Conservation (phyloP, 2,329 filamentous ascomycete species). For the Chalara sp. region DNA sequence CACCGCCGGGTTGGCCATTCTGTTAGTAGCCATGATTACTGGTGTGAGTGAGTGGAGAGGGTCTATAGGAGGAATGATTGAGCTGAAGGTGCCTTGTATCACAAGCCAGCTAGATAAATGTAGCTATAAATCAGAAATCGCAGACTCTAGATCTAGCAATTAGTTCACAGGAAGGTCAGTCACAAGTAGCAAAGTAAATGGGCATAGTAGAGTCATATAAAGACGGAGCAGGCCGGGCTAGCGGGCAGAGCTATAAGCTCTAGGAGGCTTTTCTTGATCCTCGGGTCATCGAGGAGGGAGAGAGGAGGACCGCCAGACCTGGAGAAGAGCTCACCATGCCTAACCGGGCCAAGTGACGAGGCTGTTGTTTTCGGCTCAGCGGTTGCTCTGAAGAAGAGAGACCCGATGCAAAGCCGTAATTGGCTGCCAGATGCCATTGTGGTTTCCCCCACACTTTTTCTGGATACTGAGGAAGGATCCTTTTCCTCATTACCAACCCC, state of each 20-base stretch:
- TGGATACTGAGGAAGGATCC: too few species aligned
- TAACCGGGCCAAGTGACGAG: background rate
- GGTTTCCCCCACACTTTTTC: too few species aligned
- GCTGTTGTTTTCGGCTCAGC: background rate
- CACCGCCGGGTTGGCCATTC: conserved; percentile 52
- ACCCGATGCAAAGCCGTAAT: too few species aligned
- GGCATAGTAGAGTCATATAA: background rate
- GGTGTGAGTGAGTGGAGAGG: conserved; percentile 9
- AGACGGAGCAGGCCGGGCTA: background rate
- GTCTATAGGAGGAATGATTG: background rate
- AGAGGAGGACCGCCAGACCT: background rate
- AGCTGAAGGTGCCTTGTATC: background rate
- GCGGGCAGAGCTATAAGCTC: background rate
- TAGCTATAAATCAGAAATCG: background rate
- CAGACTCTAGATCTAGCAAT: background rate
- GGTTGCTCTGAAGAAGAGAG: background rate
- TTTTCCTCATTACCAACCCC: too few species aligned
- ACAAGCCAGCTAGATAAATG: background rate
- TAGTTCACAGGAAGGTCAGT: background rate
- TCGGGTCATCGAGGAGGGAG: background rate
- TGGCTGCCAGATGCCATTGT: too few species aligned
- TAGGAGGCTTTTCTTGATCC: background rate
- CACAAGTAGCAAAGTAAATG: background rate
- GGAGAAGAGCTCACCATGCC: background rate
- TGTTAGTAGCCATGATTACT: conserved; percentile 29